Conservation (phyloP, 306 rosid species). For the Citrullus mucosospermus region DNA sequence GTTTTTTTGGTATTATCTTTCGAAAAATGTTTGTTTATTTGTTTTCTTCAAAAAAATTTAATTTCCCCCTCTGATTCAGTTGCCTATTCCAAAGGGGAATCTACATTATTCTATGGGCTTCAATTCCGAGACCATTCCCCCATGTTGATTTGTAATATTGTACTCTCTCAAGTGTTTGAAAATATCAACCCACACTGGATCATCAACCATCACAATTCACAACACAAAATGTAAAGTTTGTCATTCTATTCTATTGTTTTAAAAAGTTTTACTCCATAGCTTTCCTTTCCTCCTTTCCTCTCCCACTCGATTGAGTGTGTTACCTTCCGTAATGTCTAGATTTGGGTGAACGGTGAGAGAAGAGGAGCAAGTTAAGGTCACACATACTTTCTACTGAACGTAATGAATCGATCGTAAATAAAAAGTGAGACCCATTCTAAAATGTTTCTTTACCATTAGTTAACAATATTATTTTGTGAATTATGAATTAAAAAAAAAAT, state of each 20-base stretch:
- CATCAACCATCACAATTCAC: neutral
- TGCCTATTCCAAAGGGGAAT: constrained; percentile 3
- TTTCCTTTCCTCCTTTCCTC: too few relatives aligned
- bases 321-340: neutral
- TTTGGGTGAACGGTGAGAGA: neutral
- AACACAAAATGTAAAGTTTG: neutral
- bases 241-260: too few relatives aligned
- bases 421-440: too few relatives aligned
- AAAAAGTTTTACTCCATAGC: too few relatives aligned
- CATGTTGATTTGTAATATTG: neutral
- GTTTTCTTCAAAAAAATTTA: neutral
- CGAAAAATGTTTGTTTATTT: neutral
- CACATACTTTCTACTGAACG: too few relatives aligned
- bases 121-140: constrained; percentile 5
- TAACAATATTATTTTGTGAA: too few relatives aligned
- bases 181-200: neutral
- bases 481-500: too few relatives aligned
- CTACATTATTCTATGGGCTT: constrained; percentile 1
- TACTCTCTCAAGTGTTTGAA: neutral
- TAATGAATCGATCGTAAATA: too few relatives aligned
- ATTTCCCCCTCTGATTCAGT: neutral
- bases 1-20: too few relatives aligned
- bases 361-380: too few relatives aligned
- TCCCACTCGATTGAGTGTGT: neutral
- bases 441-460: too few relatives aligned